Evolutionary conservation across 352 stramenopile species (phyloP), one percentile per base, ranked within the genome.

Genomic region (Globisporangium iwayamae): DNA sequence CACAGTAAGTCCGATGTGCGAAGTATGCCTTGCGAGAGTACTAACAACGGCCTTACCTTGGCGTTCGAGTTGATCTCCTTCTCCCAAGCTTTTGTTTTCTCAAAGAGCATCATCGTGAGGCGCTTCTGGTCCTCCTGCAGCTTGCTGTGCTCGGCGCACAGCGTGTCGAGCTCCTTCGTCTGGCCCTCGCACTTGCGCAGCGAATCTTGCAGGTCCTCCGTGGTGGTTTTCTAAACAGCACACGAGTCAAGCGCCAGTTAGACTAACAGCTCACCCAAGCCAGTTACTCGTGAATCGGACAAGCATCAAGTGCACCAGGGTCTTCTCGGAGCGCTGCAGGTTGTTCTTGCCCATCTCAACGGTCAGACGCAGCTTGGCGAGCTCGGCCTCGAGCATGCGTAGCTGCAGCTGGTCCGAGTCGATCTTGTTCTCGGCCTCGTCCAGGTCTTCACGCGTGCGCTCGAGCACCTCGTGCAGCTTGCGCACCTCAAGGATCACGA

Each of bases 71-170:
- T 76, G 53, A 88, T 78, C 39, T 90, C 81, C 25, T 81, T 74
- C 63, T 92, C 79, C 79, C 78, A 92, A 8, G 79, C 81, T 38
- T 85, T 88, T 0, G 79, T 90, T 60, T 92, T 90, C 39, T 92
- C 81, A 52, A 91, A 88, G 7, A 91, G 65, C 61, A 79, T 63
- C 22, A 82, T 67, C 13, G 79, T 86, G 7, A 93, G 63, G 10
- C 78, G 74, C 46, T 79, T 74, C 6, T 81, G 72, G 56, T 85
- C 80, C 59, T 87, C 75, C 55, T 73, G 71, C 16, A 88, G 43
- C 16, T 76, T 80, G 7, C 66, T 56, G 53, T 85, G 66, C 13
- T 76, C 64, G 5, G 43, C 20, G 18, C 69, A 76, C 2, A 89
- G 30, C 1, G 65, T 34, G 32, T 62, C 66, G 28, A 89, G 51